phyloP scores from a whole-genome alignment of 140 eudicot genomes.

The Flaveria floridana region DNA sequence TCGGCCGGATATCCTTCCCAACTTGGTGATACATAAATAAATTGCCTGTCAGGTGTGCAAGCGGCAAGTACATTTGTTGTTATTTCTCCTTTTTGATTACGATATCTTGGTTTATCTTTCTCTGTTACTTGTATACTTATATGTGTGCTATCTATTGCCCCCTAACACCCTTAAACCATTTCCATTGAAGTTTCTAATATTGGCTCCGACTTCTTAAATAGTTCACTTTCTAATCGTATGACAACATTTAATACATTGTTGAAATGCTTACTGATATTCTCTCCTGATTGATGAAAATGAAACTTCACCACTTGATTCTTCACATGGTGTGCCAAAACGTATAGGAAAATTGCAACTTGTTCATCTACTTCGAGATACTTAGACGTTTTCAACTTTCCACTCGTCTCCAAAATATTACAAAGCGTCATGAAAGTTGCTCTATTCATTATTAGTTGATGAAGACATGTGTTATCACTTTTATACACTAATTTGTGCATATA shows the following conservation, averaged over 20 bases:
- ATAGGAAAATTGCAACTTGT: not conserved
- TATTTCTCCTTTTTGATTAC: too few relatives aligned
- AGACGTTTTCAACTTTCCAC: not conserved
- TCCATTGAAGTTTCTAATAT: too few relatives aligned
- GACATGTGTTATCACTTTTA: too few relatives aligned
- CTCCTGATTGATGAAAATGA: too few relatives aligned
- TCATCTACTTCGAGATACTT: not conserved
- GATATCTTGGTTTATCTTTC: not conserved
- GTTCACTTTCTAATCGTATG: not conserved
- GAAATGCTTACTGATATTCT: too few relatives aligned
- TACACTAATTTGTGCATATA: not conserved
- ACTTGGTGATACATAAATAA: not conserved
- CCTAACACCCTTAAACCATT: too few relatives aligned
- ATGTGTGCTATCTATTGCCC: too few relatives aligned
- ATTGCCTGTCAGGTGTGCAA: not conserved
- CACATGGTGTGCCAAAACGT: not conserved
- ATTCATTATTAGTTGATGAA: too few relatives aligned
- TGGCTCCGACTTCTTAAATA: not conserved
- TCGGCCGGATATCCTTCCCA: not conserved
- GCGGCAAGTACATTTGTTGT: not conserved
- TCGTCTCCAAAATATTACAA: not conserved
- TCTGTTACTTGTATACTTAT: too few relatives aligned
- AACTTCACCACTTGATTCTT: too few relatives aligned
- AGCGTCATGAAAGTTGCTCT: too few relatives aligned
- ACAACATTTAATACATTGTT: slow-evolving; percentile 21